phyloP scores from a whole-genome alignment of 169 alveolate genomes.

The Babesia sp. region DNA sequence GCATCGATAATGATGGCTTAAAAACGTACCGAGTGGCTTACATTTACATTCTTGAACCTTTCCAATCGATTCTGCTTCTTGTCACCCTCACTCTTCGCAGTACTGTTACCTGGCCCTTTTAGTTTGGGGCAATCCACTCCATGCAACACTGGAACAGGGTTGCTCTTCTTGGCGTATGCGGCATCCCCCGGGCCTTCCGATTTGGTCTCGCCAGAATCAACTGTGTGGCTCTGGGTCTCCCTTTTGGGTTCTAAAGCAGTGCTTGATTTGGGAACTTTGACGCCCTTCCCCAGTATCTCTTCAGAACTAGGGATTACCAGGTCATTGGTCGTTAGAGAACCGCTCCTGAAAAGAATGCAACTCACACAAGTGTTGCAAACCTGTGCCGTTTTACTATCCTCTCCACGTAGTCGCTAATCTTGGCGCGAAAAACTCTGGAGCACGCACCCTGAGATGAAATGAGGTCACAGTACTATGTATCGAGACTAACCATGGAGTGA shows the following conservation, averaged over 20 bases:
- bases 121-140: not conserved
- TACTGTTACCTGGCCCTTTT: not conserved
- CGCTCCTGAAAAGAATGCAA: conserved; percentile 10
- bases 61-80: conserved; percentile 17
- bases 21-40: conserved; percentile 4
- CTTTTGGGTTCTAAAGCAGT: not conserved
- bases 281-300: not conserved
- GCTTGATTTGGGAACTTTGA: not conserved
- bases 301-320: conserved; percentile 37
- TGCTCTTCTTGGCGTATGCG: not conserved
- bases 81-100: not conserved
- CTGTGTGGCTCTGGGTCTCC: no score
- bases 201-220: no score
- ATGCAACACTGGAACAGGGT: not conserved
- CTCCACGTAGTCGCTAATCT: conserved; percentile 46
- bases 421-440: conserved; percentile 26
- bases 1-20: not conserved
- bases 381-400: conserved; percentile 33
- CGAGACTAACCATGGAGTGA: conserved; percentile 35
- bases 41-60: not conserved
- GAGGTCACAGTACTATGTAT: not conserved
- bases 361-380: not conserved
- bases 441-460: conserved; percentile 29
- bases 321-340: conserved; percentile 20
- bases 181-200: not conserved